phyloP scores from a whole-genome alignment of 768 basidiomycete species.

The Russula sp. region DNA sequence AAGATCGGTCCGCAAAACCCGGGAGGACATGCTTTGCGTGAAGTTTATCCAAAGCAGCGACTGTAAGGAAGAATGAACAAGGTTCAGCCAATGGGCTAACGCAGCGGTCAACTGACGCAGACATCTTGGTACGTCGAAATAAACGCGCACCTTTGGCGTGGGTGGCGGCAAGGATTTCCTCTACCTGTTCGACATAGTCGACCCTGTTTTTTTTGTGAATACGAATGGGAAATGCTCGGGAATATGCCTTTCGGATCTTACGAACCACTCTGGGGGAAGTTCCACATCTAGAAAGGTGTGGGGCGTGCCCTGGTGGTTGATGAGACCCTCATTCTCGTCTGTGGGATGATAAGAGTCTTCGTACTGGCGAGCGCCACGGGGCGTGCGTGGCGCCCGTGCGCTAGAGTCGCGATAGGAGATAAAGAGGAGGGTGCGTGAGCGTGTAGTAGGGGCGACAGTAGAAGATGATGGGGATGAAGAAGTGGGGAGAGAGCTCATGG shows the following conservation, averaged over 20 bases:
- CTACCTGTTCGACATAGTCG: conserved; percentile 85
- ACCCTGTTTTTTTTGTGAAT: conserved; percentile 49
- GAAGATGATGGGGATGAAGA: conserved; percentile 31
- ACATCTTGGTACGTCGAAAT: conserved; percentile 9
- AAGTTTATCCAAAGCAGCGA: conserved; percentile 84
- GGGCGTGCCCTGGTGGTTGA: conserved; percentile 35
- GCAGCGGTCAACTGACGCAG: conserved; percentile 17
- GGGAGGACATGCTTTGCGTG: conserved; percentile 95
- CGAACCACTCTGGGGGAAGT: conserved; percentile 84
- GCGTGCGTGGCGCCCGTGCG: conserved; percentile 38
- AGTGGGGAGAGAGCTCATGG: conserved; percentile 26
- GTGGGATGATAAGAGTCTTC: conserved; percentile 43
- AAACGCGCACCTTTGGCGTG: conserved; percentile 67
- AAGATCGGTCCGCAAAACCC: conserved; percentile 90
- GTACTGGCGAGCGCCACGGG: conserved; percentile 33
- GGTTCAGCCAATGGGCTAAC: conserved; percentile 20
- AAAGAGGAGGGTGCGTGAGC: conserved; percentile 88
- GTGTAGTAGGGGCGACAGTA: conserved; percentile 42
- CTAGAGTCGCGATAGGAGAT: conserved; percentile 86
- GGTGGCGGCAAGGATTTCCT: conserved; percentile 61
- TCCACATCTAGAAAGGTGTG: conserved; percentile 48
- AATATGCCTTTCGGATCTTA: conserved; percentile 14
- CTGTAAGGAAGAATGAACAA: conserved; percentile 37
- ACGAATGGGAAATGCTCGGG: conserved; percentile 23
- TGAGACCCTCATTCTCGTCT: conserved; percentile 66